Evolutionary conservation across 192 early-diverging fungal species (phyloP).

Genomic region (Coemansia sp.): DNA sequence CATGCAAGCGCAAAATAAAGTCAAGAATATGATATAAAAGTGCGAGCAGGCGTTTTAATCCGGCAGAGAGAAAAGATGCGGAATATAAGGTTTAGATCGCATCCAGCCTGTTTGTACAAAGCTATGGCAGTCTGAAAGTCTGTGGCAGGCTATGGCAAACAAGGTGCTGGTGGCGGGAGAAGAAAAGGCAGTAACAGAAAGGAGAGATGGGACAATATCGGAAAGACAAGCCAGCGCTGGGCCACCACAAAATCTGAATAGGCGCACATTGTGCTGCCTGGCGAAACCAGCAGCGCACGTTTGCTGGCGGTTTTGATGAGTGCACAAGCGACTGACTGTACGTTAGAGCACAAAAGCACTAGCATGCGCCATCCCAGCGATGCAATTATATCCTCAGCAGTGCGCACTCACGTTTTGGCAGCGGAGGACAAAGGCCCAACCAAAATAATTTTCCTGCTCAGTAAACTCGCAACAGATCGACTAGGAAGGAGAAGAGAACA

Average conservation of each 20-base stretch:
- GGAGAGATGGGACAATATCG: slow-evolving; percentile 4
- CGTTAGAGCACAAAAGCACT: neutral
- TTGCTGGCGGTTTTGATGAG: neutral
- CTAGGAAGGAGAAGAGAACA: neutral
- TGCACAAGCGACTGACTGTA: slow-evolving; percentile 4
- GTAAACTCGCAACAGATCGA: neutral
- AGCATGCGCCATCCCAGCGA: neutral
- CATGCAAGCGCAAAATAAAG: slow-evolving; percentile 10
- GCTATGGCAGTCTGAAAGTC: neutral
- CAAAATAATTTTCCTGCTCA: neutral
- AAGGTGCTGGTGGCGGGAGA: slow-evolving; percentile 7
- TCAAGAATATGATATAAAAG: neutral
- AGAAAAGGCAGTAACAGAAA: slow-evolving; percentile 1
- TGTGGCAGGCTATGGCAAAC: slow-evolving; percentile 2
- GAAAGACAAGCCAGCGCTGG: slow-evolving; percentile 12
- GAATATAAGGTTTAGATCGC: neutral
- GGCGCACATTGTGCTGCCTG: slow-evolving; percentile 7
- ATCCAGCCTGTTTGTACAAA: neutral
- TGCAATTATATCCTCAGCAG: neutral
- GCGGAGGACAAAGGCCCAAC: slow-evolving; percentile 1
- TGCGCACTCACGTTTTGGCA: neutral
- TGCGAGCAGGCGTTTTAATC: neutral
- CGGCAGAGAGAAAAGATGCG: neutral
- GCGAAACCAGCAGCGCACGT: neutral
- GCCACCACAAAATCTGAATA: slow-evolving; percentile 8